Evolutionary conservation across 352 stramenopile genomes (phyloP), one percentile per base, ranked within the genome.

Genomic region (Phytophthora ohioensis): DNA sequence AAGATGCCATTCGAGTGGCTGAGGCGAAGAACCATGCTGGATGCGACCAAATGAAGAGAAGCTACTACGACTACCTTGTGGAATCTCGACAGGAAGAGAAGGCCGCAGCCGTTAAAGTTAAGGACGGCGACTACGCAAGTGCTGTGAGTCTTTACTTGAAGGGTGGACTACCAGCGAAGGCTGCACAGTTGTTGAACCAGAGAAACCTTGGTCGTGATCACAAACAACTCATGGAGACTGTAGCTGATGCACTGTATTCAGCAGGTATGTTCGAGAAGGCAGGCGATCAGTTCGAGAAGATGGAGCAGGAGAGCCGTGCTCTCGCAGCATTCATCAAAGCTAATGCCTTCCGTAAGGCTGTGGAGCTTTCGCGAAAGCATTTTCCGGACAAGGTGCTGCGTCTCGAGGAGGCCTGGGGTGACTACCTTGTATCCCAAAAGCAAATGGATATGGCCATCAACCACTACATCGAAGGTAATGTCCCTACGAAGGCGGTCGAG

Each of bases 361-460:
- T 98, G 30, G 96, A 98, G 52, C 81, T 99, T 10, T 95, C 95
- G 15, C 79, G 95, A 3, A 88, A 89, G 57, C 81, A 95, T 35
- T 98, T 98, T 61, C 95, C 95, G 0, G 91, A 91, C 71, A 94
- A 98, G 62, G 86, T 96, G 13, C 80, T 98, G 58, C 86, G 87
- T 6, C 80, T 99, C 2, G 91, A 99, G 64, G 91, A 98, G 57
- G 83, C 76, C 13, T 99, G 96, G 96, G 95, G 95, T 39, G 95
- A 98, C 71, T 98, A 95, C 69, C 76, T 98, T 4, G 88, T 98
- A 30, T 89, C 78, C 13, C 87, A 97, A 58, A 98, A 98, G 79
- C 92, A 98, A 78, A 93, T 98, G 76, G 96, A 99, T 69, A 97
- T 98, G 90, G 96, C 96, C 15, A 98, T 98, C 71, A 98, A 98